These are phyloP conservation scores for Quercus robur DNA, from an alignment of 306 rosid genomes.

Conservation along the genomic window DNA sequence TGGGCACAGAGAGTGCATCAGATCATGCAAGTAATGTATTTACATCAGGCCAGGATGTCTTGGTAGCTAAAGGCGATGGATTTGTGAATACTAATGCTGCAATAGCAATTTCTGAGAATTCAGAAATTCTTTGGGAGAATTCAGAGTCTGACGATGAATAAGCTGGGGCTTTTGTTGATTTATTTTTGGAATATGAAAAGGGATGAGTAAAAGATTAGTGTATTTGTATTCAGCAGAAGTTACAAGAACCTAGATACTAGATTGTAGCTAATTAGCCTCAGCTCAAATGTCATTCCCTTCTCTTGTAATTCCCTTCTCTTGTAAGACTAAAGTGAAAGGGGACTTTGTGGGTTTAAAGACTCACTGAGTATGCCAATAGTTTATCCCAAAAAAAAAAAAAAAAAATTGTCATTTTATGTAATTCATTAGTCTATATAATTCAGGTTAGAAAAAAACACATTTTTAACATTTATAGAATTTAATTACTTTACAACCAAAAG, in stretches of 20 bases:
- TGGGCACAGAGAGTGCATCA: slow-evolving; percentile 17
- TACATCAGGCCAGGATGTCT: slow-evolving; percentile 21
- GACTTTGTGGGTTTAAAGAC: no score
- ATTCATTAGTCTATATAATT: no score
- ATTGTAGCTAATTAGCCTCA: no score
- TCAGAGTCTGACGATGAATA: slow-evolving; percentile 66
- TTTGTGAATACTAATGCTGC: slow-evolving; percentile 9
- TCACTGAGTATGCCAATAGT: no score
- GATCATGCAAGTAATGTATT: slow-evolving; percentile 23
- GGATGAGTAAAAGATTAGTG: background rate
- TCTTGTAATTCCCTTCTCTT: no score
- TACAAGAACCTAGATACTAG: background rate
- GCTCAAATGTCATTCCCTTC: no score
- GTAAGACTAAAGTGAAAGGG: no score
- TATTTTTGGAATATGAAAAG: background rate
- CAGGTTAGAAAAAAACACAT: no score
- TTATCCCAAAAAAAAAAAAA: no score
- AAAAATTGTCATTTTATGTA: no score
- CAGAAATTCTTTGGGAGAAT: slow-evolving; percentile 67
- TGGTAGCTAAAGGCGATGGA: slow-evolving; percentile 1
- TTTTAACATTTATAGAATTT: no score
- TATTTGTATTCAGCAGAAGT: background rate
- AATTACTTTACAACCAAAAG: no score
- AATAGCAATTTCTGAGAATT: slow-evolving; percentile 31
- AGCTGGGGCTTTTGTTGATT: background rate